Percentiles rank a stretch among this genome's conserved stretches.
phyloP scores from a whole-genome alignment of 345 rosid genomes.

The Populus nigra region DNA sequence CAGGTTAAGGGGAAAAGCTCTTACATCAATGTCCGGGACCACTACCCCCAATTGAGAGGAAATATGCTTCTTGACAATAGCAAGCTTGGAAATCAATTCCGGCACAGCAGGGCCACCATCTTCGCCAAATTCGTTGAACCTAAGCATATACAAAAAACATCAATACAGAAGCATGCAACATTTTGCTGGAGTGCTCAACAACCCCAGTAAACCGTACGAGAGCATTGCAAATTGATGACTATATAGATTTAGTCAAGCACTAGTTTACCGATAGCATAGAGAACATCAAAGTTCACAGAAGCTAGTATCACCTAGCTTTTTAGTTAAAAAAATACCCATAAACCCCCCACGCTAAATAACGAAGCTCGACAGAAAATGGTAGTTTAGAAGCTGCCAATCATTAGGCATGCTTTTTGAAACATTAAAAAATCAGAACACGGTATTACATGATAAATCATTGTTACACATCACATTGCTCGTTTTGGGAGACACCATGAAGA shows the following conservation, averaged over 20 bases:
- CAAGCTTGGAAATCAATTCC: conserved; percentile 68
- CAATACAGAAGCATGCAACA: not conserved
- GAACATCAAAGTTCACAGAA: not conserved
- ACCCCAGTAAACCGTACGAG: not conserved
- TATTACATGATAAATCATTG: not conserved
- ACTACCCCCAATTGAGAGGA: conserved; percentile 48
- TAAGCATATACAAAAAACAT: conserved; percentile 11
- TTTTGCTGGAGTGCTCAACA: not conserved
- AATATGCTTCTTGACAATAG: conserved; percentile 47
- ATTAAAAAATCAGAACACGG: not conserved
- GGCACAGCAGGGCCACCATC: conserved; percentile 91
- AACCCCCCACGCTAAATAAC: not conserved
- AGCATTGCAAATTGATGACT: not conserved
- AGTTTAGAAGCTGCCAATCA: not conserved
- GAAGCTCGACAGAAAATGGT: not conserved
- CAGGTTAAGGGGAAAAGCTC: not conserved
- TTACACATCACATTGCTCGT: not conserved
- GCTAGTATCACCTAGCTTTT: not conserved
- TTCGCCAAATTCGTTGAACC: conserved; percentile 68
- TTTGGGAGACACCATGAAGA: not conserved
- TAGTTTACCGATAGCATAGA: not conserved
- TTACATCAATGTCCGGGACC: conserved; percentile 68
- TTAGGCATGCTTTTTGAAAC: not conserved
- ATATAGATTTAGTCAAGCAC: not conserved
- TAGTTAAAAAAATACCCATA: not conserved